phyloP scores from a whole-genome alignment of 805 yeast species.

The Spathaspora gorwiae region DNA sequence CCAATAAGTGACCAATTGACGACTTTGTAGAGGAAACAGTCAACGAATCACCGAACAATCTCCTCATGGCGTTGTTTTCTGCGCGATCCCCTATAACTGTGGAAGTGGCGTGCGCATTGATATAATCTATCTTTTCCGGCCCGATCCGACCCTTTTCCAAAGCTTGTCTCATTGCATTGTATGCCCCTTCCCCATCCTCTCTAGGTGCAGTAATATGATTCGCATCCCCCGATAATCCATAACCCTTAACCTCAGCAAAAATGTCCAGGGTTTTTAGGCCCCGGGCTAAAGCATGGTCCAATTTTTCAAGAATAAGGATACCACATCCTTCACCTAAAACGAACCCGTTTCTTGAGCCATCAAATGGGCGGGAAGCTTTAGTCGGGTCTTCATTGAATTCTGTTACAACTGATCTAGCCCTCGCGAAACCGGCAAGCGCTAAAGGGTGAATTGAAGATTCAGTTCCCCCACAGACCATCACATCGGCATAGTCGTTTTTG shows the following conservation, averaged over 20 bases:
- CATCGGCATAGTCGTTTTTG: conserved; percentile 72
- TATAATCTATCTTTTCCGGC: conserved; percentile 56
- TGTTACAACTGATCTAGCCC: conserved; percentile 77
- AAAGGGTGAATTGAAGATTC: conserved; percentile 85
- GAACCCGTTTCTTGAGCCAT: conserved; percentile 72
- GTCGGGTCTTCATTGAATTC: conserved; percentile 57
- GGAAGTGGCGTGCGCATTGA: conserved; percentile 97
- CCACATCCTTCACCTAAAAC: conserved; percentile 95
- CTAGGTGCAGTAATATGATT: conserved; percentile 90
- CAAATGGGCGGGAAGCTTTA: conserved; percentile 84
- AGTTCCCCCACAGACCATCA: conserved; percentile 91
- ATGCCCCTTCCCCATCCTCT: conserved; percentile 80
- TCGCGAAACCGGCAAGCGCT: conserved; percentile 83
- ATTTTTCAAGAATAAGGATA: conserved; percentile 66
- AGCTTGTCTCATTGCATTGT: conserved; percentile 77
- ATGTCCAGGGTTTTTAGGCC: conserved; percentile 50
- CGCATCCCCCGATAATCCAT: conserved; percentile 90
- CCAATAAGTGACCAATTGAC: conserved; percentile 87
- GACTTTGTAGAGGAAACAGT: conserved; percentile 83
- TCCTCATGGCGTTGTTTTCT: conserved; percentile 70
- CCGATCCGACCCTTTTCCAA: conserved; percentile 44
- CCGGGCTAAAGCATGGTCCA: conserved; percentile 68
- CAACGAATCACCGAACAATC: conserved; percentile 41
- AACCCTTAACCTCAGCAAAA: conserved; percentile 79
- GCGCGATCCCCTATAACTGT: conserved; percentile 86